A percentile compares a stretch with the other conserved stretches of the same genome.
Conservation (phyloP, 495 filamentous ascomycete species). For the Podospora bellae-mahoneyi region DNA sequence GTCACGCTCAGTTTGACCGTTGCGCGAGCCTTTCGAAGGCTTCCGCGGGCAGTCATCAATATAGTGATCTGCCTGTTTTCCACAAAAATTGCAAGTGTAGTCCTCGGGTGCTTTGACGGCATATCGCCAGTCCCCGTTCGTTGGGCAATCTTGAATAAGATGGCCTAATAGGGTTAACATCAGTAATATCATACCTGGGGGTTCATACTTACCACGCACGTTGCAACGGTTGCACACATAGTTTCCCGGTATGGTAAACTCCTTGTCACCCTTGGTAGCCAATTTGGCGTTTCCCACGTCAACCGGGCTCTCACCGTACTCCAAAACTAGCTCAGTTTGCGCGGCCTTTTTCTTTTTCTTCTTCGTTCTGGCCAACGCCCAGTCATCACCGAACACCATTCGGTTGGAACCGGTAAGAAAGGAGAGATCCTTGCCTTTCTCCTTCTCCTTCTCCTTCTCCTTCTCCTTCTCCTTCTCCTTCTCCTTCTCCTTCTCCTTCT, state of each 20-base stretch:
- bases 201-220: background rate
- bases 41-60: background rate
- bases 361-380: background rate
- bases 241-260: background rate
- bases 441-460: background rate
- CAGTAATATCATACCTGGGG: background rate
- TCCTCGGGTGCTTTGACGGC: slow-evolving; percentile 26
- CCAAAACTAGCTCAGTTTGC: background rate
- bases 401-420: slow-evolving; percentile 26
- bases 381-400: slow-evolving; percentile 12
- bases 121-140: slow-evolving; percentile 18
- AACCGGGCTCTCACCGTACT: no score
- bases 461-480: no score
- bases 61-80: background rate
- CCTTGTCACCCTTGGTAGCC: background rate
- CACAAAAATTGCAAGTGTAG: slow-evolving; percentile 41
- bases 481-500: no score
- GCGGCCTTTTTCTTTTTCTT: background rate
- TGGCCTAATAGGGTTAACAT: slow-evolving; percentile 33
- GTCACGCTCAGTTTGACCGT: background rate
- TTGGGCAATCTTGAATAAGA: slow-evolving; percentile 39
- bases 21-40: background rate
- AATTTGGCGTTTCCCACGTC: no score
- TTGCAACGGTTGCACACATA: background rate
- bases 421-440: slow-evolving; percentile 3